Base-by-base conservation (phyloP, 192 early-diverging fungal genomes). In the Linnemannia elongata region DNA sequence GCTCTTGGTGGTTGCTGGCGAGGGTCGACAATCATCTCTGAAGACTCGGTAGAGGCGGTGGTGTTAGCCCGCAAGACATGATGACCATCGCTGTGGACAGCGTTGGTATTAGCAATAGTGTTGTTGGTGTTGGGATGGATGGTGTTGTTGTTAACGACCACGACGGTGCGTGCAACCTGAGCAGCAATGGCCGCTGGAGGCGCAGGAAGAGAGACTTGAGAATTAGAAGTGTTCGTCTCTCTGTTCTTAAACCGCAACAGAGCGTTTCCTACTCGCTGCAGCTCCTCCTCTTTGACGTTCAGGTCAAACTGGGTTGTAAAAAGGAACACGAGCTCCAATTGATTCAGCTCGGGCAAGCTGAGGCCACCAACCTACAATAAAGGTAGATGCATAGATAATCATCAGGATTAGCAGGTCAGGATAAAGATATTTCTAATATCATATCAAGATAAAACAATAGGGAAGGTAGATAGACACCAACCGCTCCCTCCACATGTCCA, bases 251-350 rank as follows among this genome's bases (percentile, higher is more conserved):
- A 87, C 13, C 38, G 55, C 39, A 87, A 33, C 0, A 87, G 69
- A 12, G 79, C 75, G 30, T 87, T 74, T 9, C 85, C 85, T 13
- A 87, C 76, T 39, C 68, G 75, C 60, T 96, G 92, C 20, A 96
- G 81, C 68, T 95, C 92, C 27, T 92, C 91, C 0, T 89, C 77
- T 63, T 90, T 90, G 57, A 96, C 91, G 42, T 94, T 91, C 22
- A 96, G 82, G 47, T 96, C 92, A 75, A 96, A 96, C 68, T 90
- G 89, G 39, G 89, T 89, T 30, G 94, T 87, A 60, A 96, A 95
- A 63, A 96, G 77, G 52, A 96, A 91, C 89, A 96, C 94, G 79
- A 96, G 76, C 79, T 96, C 95, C 42, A 96, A 83, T 81, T 94
- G 93, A 81, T 96, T 96, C 83, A 96, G 74, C 87, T 96, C 95